Evolutionary conservation across 1,284 basidiomycete species (phyloP).

Genomic region (Thecaphora frezii): DNA sequence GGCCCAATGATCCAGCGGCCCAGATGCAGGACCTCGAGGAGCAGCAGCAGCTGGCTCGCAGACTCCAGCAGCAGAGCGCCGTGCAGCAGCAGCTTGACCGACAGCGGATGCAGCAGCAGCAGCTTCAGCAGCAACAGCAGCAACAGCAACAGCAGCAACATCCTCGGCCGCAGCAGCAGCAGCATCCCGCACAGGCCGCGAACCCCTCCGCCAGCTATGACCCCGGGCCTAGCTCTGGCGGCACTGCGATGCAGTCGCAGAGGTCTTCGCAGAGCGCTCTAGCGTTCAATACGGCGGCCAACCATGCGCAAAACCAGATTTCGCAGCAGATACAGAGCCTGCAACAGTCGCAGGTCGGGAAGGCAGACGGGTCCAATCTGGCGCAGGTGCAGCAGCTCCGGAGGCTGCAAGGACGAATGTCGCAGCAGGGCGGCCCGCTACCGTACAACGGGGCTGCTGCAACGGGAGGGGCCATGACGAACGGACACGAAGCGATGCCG

Average conservation of each 20-base stretch:
- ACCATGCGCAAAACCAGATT: not conserved
- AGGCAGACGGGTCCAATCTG: not conserved
- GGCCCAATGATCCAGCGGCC: constrained; percentile 1
- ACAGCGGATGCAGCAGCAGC: constrained; percentile 2
- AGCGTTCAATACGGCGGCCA: not conserved
- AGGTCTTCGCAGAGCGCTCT: not conserved
- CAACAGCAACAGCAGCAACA: constrained; percentile 1
- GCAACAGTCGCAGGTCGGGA: not conserved
- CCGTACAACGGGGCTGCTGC: no score
- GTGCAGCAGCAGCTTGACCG: constrained; percentile 1
- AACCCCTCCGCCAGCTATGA: no score
- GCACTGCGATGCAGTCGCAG: no score
- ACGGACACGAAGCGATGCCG: no score
- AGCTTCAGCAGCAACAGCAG: constrained; percentile 1
- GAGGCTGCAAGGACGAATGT: not conserved
- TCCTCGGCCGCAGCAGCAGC: no score
- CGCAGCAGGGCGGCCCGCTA: not conserved
- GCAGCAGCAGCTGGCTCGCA: not conserved
- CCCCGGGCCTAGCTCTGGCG: no score
- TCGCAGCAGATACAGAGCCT: constrained; percentile 1
- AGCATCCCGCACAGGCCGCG: no score
- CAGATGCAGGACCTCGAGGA: not conserved
- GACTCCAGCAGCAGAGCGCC: not conserved
- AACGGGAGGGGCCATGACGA: no score
- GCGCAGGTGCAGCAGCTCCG: constrained; percentile 1